phyloP scores from a whole-genome alignment of 1,139 yeast species.

The Yamadazyma jaroonii region DNA sequence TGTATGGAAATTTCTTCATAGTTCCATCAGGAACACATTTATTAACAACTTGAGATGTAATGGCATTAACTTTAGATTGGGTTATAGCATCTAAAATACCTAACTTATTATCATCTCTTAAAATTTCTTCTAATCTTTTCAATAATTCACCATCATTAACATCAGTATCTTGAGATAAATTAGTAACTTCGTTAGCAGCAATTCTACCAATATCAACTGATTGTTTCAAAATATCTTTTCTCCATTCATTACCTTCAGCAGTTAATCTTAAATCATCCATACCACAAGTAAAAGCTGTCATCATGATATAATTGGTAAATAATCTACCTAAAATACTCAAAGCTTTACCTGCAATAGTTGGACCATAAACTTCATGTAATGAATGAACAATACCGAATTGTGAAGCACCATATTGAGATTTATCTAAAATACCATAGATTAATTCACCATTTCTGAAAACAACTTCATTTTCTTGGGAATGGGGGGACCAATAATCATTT shows the following conservation, averaged over 20 bases:
- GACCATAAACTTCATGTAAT: conserved; percentile 92
- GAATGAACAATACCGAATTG: conserved; percentile 97
- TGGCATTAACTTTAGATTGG: conserved; percentile 86
- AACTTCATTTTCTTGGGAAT: conserved; percentile 82
- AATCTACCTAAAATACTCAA: conserved; percentile 89
- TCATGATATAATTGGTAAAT: conserved; percentile 90
- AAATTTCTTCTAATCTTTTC: conserved; percentile 87
- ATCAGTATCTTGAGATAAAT: conserved; percentile 58
- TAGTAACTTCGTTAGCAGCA: conserved; percentile 95
- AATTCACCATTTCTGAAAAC: conserved; percentile 84
- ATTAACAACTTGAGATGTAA: conserved; percentile 90
- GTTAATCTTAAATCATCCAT: conserved; percentile 98
- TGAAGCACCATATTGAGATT: conserved; percentile 98
- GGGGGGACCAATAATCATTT: conserved; percentile 91
- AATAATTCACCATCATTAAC: conserved; percentile 73
- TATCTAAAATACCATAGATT: conserved; percentile 89
- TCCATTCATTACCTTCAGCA: conserved; percentile 85
- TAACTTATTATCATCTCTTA: conserved; percentile 88
- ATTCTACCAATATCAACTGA: conserved; percentile 81
- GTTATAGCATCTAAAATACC: conserved; percentile 96
- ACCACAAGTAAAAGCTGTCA: conserved; percentile 97
- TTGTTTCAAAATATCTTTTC: conserved; percentile 74
- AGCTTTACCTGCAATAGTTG: conserved; percentile 84
- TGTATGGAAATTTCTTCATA: conserved; percentile 91
- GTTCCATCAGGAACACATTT: conserved; percentile 97